Evolutionary conservation across 2,329 filamentous ascomycete genomes (phyloP).

Genomic region (Basipetospora chlamydospora): DNA sequence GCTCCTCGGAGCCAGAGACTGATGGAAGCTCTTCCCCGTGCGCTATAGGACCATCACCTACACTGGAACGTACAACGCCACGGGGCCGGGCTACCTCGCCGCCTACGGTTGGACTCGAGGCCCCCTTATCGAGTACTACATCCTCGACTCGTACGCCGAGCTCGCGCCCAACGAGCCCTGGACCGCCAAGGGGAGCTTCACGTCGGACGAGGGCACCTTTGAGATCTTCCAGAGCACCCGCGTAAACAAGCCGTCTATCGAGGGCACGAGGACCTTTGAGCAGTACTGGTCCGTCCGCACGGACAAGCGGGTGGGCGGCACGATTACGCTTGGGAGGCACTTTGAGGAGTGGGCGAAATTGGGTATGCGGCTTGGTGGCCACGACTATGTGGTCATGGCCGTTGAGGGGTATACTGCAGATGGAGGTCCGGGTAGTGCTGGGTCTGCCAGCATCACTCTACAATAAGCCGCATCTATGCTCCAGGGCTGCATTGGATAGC

Average conservation of each 20-base stretch:
- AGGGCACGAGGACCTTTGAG: constrained; percentile 33
- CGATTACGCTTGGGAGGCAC: constrained; percentile 32
- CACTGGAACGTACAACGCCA: constrained; percentile 16
- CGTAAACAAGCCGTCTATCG: constrained; percentile 29
- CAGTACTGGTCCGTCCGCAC: constrained; percentile 40
- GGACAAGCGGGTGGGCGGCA: constrained; percentile 33
- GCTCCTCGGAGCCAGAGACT: no score
- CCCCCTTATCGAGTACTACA: constrained; percentile 23
- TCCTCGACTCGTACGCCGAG: constrained; percentile 22
- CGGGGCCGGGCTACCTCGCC: constrained; percentile 17
- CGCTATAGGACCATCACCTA: constrained; percentile 12
- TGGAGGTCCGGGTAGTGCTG: constrained; percentile 2
- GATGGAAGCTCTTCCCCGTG: no score
- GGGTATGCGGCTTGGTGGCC: constrained; percentile 32
- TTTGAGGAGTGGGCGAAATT: constrained; percentile 35
- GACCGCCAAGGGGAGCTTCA: constrained; percentile 19
- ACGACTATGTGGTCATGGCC: constrained; percentile 41
- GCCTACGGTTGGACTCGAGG: constrained; percentile 23
- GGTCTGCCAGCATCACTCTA: constrained; percentile 4
- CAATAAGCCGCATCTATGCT: not conserved
- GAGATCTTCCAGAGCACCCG: constrained; percentile 21
- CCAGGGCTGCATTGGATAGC: no score
- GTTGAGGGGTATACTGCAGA: constrained; percentile 30
- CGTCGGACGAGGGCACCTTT: constrained; percentile 21
- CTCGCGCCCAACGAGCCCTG: constrained; percentile 21